These are phyloP conservation scores for Penicillium cinerascens DNA, from an alignment of 495 filamentous ascomycete species.

Conservation along the genomic window DNA sequence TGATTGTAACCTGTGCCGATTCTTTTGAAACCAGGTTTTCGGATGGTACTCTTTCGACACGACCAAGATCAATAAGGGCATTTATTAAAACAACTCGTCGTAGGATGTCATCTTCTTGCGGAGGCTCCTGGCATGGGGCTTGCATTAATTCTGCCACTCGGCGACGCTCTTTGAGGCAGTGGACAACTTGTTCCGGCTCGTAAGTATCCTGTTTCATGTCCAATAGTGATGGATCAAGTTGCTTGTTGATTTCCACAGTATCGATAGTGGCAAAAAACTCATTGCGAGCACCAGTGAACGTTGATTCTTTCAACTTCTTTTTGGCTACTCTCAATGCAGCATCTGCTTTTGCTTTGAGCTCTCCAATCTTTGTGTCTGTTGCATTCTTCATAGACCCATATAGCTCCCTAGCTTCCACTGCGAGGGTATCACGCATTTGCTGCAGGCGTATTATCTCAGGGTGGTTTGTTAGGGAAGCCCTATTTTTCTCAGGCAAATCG, in stretches of 20 bases:
- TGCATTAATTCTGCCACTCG: not conserved
- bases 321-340: not conserved
- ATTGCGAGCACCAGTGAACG: not conserved
- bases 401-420: not conserved
- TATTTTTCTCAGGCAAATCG: not conserved
- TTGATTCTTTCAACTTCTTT: not conserved
- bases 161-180: not conserved
- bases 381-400: not conserved
- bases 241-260: slow-evolving; percentile 1
- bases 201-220: not conserved
- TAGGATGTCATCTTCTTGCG: not conserved
- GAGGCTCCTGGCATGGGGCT: not conserved
- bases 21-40: not conserved
- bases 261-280: not conserved
- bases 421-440: not conserved
- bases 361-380: not conserved
- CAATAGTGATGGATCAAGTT: not conserved
- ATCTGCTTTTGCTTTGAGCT: not conserved
- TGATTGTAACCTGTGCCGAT: not conserved
- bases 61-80: not conserved
- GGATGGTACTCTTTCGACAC: not conserved
- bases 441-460: not conserved
- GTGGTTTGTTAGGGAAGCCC: not conserved
- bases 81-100: not conserved
- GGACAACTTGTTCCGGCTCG: not conserved